These are phyloP conservation scores for Wallacemonas sp. DNA, from an alignment of 208 protist genomes.

Conservation along the genomic window DNA sequence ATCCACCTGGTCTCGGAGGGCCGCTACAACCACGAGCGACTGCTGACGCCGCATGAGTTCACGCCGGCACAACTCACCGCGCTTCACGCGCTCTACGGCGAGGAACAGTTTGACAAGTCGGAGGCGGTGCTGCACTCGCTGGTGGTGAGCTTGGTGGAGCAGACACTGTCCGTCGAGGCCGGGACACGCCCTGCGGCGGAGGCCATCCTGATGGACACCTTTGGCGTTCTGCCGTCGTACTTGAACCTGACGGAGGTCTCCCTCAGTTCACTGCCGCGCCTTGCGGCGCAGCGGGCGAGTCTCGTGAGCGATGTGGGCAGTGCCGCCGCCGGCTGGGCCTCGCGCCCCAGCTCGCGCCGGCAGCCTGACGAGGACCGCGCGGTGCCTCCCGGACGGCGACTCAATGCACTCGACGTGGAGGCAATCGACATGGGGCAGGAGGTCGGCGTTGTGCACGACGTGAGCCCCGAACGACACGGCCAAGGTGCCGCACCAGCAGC, in stretches of 20 bases:
- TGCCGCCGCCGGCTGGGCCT: too few species aligned
- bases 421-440: too few species aligned
- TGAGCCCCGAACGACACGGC: too few species aligned
- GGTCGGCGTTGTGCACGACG: too few species aligned
- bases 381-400: too few species aligned
- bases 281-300: neutral
- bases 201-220: constrained; percentile 55
- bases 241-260: constrained; percentile 4
- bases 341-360: too few species aligned
- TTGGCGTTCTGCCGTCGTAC: constrained; percentile 27
- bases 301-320: neutral
- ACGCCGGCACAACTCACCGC: constrained; percentile 26
- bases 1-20: constrained; percentile 88
- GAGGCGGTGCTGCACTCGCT: constrained; percentile 63
- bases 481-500: too few species aligned
- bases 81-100: constrained; percentile 50
- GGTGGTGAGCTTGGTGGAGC: constrained; percentile 62
- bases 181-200: constrained; percentile 55
- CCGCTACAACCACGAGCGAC: constrained; percentile 53
- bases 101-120: constrained; percentile 35
- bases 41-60: constrained; percentile 55
- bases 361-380: too few species aligned
- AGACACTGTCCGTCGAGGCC: constrained; percentile 64
- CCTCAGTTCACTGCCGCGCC: neutral
- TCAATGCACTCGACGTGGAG: too few species aligned